Evolutionary conservation across 2,329 filamentous ascomycete genomes (phyloP).

Genomic region (Madurella fahalii): DNA sequence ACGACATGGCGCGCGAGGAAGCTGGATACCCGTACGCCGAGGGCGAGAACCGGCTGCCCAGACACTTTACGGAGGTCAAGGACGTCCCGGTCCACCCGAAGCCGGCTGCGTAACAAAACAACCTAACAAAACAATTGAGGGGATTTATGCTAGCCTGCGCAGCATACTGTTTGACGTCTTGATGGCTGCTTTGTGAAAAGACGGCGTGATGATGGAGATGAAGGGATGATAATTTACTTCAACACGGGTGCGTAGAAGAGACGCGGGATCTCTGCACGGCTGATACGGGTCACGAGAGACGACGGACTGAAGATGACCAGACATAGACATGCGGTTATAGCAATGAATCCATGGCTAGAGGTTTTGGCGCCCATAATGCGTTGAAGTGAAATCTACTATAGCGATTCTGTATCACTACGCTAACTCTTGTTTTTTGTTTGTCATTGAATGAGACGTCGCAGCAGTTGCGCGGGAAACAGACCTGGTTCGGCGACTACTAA

Average conservation of each 20-base stretch:
- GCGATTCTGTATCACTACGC: neutral
- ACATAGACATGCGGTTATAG: neutral
- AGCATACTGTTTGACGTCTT: neutral
- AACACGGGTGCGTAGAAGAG: neutral
- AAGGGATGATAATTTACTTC: neutral
- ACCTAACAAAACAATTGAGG: neutral
- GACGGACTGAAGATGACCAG: neutral
- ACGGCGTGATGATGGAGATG: too few species aligned
- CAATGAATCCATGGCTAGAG: neutral
- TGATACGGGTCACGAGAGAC: neutral
- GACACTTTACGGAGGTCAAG: conserved; percentile 36
- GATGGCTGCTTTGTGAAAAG: neutral
- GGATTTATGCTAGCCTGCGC: neutral
- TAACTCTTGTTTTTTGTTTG: too few species aligned
- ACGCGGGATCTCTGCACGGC: neutral
- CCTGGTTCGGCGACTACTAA: too few species aligned
- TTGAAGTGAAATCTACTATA: neutral
- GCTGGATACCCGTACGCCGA: conserved; percentile 56
- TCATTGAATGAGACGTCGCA: too few species aligned
- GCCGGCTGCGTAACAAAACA: conserved; percentile 4
- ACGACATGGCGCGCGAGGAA: conserved; percentile 66
- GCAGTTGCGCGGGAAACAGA: too few species aligned
- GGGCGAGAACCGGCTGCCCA: conserved; percentile 59
- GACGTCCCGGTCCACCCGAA: conserved; percentile 19
- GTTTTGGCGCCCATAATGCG: neutral